phyloP scores from a whole-genome alignment of 345 rosid genomes.

The Orychophragmus violaceus region DNA sequence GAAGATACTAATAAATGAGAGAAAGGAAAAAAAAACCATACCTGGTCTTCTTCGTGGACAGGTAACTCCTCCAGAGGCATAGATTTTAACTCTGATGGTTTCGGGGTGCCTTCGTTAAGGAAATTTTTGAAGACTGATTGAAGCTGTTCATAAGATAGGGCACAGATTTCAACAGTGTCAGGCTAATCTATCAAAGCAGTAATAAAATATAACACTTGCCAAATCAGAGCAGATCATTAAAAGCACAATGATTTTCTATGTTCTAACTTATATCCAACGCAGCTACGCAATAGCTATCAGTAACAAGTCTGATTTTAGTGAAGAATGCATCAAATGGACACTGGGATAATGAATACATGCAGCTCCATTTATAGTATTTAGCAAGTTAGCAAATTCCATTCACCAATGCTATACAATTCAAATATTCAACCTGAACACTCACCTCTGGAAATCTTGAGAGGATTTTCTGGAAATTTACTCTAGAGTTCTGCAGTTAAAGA shows the following conservation, averaged over 20 bases:
- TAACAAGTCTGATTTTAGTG: background rate
- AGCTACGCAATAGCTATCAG: background rate
- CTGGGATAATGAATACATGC: background rate
- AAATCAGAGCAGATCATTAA: background rate
- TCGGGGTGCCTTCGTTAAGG: conserved; percentile 29
- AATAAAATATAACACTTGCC: background rate
- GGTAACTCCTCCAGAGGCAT: conserved; percentile 40
- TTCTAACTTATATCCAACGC: background rate
- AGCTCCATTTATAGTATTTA: background rate
- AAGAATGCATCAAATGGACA: background rate
- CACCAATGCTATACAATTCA: background rate
- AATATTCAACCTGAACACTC: conserved; percentile 11
- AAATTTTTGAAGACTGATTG: conserved; percentile 35
- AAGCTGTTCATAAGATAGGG: conserved; percentile 37
- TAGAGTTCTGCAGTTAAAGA: conserved; percentile 42
- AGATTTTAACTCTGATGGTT: conserved; percentile 27
- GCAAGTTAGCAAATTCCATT: conserved; percentile 1
- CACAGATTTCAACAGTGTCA: background rate
- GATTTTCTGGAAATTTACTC: conserved; percentile 39
- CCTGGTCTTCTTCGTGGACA: conserved; percentile 37
- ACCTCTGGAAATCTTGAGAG: conserved; percentile 61
- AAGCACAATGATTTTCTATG: background rate
- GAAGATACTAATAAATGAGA: background rate
- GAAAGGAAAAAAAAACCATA: conserved; percentile 11
- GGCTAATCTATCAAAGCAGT: background rate